Evolutionary conservation across 768 basidiomycete genomes (phyloP).

Genomic region (Leccinum incarnatum): DNA sequence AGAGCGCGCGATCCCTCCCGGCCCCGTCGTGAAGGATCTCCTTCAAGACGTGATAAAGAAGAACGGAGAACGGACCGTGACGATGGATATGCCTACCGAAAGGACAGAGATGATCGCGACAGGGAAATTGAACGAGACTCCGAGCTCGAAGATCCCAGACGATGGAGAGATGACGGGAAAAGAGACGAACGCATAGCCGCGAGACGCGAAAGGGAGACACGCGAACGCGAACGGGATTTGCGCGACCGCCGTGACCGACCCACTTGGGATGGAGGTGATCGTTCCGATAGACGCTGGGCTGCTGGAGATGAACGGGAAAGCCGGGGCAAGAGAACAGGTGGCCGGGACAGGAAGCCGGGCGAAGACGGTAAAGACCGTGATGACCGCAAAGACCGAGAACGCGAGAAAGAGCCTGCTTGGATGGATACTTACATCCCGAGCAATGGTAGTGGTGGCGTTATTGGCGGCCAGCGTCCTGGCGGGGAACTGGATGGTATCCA

Average conservation of each 20-base stretch:
- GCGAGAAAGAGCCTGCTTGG: slow-evolving; percentile 89
- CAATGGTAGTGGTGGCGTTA: slow-evolving; percentile 53
- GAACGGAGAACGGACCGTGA: slow-evolving; percentile 37
- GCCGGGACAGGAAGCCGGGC: slow-evolving; percentile 55
- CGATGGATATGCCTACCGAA: slow-evolving; percentile 23
- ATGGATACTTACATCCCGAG: slow-evolving; percentile 85
- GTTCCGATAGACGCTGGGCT: slow-evolving; percentile 51
- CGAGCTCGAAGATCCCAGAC: slow-evolving; percentile 66
- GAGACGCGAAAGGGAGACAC: slow-evolving; percentile 48
- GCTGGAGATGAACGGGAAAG: slow-evolving; percentile 66
- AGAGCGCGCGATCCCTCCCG: slow-evolving; percentile 62
- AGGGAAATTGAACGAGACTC: slow-evolving; percentile 44
- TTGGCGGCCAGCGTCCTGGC: slow-evolving; percentile 56
- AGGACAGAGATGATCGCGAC: slow-evolving; percentile 38
- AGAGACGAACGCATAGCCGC: slow-evolving; percentile 72
- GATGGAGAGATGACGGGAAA: slow-evolving; percentile 82
- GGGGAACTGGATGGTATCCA: slow-evolving; percentile 83
- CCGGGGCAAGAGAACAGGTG: slow-evolving; percentile 55
- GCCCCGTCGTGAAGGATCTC: slow-evolving; percentile 56
- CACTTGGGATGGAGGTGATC: slow-evolving; percentile 51
- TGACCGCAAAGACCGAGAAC: slow-evolving; percentile 48
- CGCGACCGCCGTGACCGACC: slow-evolving; percentile 46
- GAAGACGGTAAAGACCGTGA: slow-evolving; percentile 52
- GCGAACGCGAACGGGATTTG: slow-evolving; percentile 44
- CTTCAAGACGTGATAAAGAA: slow-evolving; percentile 47